Evolutionary conservation across 148 eudicot species (phyloP), one percentile per base, ranked within the genome.

Genomic region (Fagopyrum tataricum): DNA sequence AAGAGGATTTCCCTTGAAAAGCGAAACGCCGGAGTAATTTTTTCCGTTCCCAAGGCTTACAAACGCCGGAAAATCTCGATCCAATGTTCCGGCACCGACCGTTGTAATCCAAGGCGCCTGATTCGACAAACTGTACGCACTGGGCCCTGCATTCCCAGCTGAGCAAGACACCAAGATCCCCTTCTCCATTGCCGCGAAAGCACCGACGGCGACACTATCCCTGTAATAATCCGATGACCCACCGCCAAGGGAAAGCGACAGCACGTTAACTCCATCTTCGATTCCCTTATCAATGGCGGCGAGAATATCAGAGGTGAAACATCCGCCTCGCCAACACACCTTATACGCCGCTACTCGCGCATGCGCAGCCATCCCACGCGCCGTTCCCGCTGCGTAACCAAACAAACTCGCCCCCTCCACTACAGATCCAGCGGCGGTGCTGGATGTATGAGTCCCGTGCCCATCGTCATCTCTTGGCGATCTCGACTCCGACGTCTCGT

Each of bases 41-140:
- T 61, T 68, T 5, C 82, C 82, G 42, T 83, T 76, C 4, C 87
- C 88, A 1, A 85, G 56, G 13, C 80, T 78, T 44, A 70, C 89
- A 41, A n/a, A 56, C 5, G 93, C 89, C 13, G 89, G 90, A 40
- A 89, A 87, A 31, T 87, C 89, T 11, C 93, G 79, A 73, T 89
- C 93, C 44, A 89, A 71, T 6, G 90, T 89, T 0, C 93, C 90
- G 3, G 93, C 93, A 0, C 90, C 93, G 6, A 89, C 90, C 0
- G 93, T 89, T 6, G 85, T 85, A 4, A 89, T 89, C 93, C 93
- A 89, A 11, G 93, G 93, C 7, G 93, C 87, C 72, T 83, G 76
- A 48, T 89, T 89, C 26, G 87, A 83, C 49, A 89, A 44, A 49
- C 79, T 82, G 8, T 6, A 81, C 4, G 84, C 23, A 2, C 76